These are phyloP conservation scores for Globisporangium barbulae DNA, from an alignment of 352 stramenopile species.

Conservation along the genomic window DNA sequence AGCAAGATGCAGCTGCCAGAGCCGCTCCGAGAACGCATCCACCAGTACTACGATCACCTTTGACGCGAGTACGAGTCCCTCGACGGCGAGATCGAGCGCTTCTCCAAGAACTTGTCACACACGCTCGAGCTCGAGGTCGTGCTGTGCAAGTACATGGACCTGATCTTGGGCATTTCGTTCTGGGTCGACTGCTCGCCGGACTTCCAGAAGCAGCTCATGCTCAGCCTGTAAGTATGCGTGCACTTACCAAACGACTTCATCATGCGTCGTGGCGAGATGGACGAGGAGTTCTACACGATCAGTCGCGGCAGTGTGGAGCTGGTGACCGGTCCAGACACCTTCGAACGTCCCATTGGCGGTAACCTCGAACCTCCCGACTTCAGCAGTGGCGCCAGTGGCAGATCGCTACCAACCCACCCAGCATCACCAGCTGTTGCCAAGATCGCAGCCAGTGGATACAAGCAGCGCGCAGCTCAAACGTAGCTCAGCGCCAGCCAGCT, in stretches of 20 bases:
- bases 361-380: no score
- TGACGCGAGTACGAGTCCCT: no score
- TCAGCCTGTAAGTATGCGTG: slow-evolving; percentile 43
- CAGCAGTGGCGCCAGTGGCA: neutral
- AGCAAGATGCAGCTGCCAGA: no score
- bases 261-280: neutral
- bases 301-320: neutral
- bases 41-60: no score
- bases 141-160: slow-evolving; percentile 68
- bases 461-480: neutral
- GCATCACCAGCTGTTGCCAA: neutral
- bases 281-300: slow-evolving; percentile 2
- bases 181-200: slow-evolving; percentile 39
- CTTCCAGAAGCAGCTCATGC: slow-evolving; percentile 54
- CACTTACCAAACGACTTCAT: slow-evolving; percentile 39
- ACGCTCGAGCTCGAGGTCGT: slow-evolving; percentile 64
- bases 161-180: slow-evolving; percentile 39
- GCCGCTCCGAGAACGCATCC: no score
- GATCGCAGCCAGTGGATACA: neutral
- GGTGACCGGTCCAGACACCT: neutral
- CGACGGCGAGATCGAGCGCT: slow-evolving; percentile 39
- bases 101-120: slow-evolving; percentile 54
- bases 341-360: neutral
- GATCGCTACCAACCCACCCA: neutral
- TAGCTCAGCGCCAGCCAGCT: neutral